phyloP scores from a whole-genome alignment of 179 eudicot species.

The Silene coronaria region DNA sequence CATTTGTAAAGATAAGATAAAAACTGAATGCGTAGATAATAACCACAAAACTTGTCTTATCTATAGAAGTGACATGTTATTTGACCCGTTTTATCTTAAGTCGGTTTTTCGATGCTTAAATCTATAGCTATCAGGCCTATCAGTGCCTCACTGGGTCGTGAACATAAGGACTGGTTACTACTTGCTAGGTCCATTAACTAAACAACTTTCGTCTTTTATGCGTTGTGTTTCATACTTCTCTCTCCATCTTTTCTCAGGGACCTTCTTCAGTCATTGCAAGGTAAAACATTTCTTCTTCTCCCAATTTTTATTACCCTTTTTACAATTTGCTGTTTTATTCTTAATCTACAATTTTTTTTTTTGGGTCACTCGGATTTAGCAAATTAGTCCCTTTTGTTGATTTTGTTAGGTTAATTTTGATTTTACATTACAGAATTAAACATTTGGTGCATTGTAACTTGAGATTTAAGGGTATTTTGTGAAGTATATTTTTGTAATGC shows the following conservation, averaged over 20 bases:
- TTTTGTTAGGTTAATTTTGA: neutral
- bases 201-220: no score
- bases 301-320: neutral
- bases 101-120: no score
- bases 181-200: no score
- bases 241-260: neutral
- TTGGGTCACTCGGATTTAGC: neutral
- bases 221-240: neutral
- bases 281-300: neutral
- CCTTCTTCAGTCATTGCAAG: neutral
- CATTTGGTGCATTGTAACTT: neutral
- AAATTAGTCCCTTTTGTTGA: neutral
- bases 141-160: no score
- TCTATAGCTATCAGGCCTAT: no score
- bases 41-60: no score
- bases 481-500: no score
- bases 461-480: neutral
- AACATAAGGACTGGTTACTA: no score
- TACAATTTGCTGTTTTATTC: neutral
- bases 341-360: neutral
- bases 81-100: no score
- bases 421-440: neutral
- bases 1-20: no score
- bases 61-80: no score
- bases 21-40: no score